Conservation (phyloP, 1,284 basidiomycete genomes). For the Tausonia pullulans region DNA sequence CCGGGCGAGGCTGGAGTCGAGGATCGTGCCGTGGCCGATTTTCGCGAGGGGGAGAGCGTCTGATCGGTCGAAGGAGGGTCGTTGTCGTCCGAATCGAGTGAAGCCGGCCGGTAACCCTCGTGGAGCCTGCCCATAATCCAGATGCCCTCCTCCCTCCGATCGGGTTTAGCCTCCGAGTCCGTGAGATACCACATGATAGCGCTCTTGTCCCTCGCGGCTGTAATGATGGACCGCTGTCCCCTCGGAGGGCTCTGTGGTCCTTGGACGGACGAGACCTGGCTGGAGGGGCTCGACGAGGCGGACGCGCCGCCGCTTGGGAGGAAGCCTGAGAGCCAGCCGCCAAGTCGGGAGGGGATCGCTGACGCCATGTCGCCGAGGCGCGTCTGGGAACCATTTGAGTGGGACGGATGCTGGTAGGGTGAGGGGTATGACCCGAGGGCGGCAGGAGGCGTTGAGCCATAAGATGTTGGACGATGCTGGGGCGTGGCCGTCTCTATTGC, state of each 20-base stretch:
- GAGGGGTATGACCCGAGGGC: too few relatives aligned
- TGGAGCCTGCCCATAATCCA: conserved; percentile 69
- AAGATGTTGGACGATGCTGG: background rate
- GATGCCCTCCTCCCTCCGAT: conserved; percentile 64
- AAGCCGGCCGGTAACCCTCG: conserved; percentile 39
- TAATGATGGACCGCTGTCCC: conserved; percentile 21
- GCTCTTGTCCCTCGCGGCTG: conserved; percentile 32
- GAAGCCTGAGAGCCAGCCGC: conserved; percentile 15
- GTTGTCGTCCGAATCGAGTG: conserved; percentile 22
- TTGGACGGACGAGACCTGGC: background rate
- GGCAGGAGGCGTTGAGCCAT: background rate
- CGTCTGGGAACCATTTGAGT: conserved; percentile 1
- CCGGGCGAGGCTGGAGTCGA: conserved; percentile 25
- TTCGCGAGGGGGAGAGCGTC: conserved; percentile 19
- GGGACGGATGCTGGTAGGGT: background rate
- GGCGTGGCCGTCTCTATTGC: too few relatives aligned
- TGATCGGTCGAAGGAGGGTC: conserved; percentile 26
- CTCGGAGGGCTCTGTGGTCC: background rate
- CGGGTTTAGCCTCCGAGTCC: conserved; percentile 66
- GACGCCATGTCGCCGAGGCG: conserved; percentile 9
- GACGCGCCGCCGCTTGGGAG: background rate
- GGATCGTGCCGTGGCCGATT: conserved; percentile 16
- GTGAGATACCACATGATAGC: conserved; percentile 59
- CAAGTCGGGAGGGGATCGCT: conserved; percentile 12
- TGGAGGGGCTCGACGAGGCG: background rate